Base-by-base conservation (phyloP, 306 rosid genomes). In the Cicer judaicum region DNA sequence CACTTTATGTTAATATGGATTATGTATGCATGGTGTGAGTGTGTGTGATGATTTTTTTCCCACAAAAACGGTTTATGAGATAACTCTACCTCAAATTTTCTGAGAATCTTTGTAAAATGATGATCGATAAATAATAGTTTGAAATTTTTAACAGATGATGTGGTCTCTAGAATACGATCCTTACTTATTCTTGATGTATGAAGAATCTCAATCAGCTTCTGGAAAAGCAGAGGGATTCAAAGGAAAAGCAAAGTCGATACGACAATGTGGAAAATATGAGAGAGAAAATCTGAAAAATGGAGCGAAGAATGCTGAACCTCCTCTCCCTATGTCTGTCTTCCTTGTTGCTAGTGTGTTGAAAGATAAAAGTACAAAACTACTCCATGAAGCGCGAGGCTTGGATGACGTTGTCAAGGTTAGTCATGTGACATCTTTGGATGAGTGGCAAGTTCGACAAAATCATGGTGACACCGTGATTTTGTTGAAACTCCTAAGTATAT, bases 81-180 rank as follows among this genome's bases (percentile, higher is more conserved):
- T 57, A 46, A 29, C 8, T 9, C 11, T 38, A 60, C 24, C 56
- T 50, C 14, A 55, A 56, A 6, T 49, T 75, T 50, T 68, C 10
- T 13, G 6, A 67, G 72, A 64, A 65, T 52, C 72, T 71, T 55
- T 79, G 46, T 73, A 49, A 66, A 9, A 18, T 64, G 57, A n/a
- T 82, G 66, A 73, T 69, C 53, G 53, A 54, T 64, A 18, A 50
- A 43, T 78, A 72, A 63, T 63, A 77, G 47, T 65, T 71, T 79
- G 10, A 72, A 36, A 54, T 52, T 74, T 79, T 80, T 59, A 64
- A 80, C 91, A 95, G 99, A 95, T 95, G 99, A 95, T 95, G 99
- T 95, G 99, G 99, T 98, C 99, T 48, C 84, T 95, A 48, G 99
- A 95, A 73, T 95, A 90, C 8, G 99, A 95, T 70, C 99, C 99